Conservation (phyloP, 2,329 filamentous ascomycete species). For the Fusarium sp. region DNA sequence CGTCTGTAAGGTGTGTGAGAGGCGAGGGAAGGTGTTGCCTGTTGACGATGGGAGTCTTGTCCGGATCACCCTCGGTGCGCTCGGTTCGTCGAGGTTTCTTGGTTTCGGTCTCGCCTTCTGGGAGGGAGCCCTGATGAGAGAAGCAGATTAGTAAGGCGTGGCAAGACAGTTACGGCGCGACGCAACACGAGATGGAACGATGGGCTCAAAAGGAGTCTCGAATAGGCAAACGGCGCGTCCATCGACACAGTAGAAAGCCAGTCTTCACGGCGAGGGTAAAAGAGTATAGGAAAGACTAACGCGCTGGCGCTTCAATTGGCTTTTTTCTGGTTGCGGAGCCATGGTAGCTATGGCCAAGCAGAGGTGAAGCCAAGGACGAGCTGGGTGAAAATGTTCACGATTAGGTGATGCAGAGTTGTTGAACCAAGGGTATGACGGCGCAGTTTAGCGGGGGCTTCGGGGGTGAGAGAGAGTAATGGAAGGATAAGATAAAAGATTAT, state of each 20-base stretch:
- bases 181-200: constrained; percentile 24
- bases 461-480: constrained; percentile 7
- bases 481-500: constrained; percentile 23
- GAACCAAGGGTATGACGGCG: constrained; percentile 6
- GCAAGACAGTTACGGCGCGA: constrained; percentile 1
- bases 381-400: constrained; percentile 32
- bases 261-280: constrained; percentile 8
- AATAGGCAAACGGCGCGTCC: constrained; percentile 5
- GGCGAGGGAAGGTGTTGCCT: constrained; percentile 84
- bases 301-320: constrained; percentile 84
- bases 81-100: constrained; percentile 89
- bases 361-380: constrained; percentile 37
- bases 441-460: constrained; percentile 25
- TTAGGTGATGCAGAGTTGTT: constrained; percentile 15
- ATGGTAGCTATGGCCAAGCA: constrained; percentile 55
- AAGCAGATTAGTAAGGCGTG: constrained; percentile 40
- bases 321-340: constrained; percentile 77
- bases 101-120: constrained; percentile 72
- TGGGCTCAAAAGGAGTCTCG: constrained; percentile 16
- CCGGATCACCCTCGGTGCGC: constrained; percentile 70
- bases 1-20: constrained; percentile 72
- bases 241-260: constrained; percentile 1
- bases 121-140: constrained; percentile 71
- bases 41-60: constrained; percentile 71
- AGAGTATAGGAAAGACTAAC: constrained; percentile 63